Evolutionary conservation across 768 basidiomycete species (phyloP), one percentile per base, ranked within the genome.

Genomic region (Neoboletus magnificus): DNA sequence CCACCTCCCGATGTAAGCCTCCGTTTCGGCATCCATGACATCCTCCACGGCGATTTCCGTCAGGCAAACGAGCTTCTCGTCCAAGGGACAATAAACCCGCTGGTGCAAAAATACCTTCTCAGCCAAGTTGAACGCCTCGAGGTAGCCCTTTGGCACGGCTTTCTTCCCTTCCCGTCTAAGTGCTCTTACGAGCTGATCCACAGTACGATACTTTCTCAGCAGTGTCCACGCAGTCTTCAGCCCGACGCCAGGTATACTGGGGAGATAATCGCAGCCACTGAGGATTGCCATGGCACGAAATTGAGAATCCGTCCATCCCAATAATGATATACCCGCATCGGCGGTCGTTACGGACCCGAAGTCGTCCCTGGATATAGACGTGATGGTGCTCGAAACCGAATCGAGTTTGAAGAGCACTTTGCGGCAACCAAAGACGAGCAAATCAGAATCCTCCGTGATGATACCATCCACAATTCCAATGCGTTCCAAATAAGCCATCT

Each of bases 381-480:
- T 77, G 58, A 89, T 82, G n/a, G 84, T 85, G 52, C 73, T 78
- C 33, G 82, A 79, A 53, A 80, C 77, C 2, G 77, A 66, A 71
- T 98, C 95, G 29, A 98, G 79, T 72, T 98, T 98, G 80, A 91
- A 93, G n/a, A 97, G 81, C 12, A 97, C 93, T 50, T 82, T 86
- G 61, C 81, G 81, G 73, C 93, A 96, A n/a, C 96, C 97, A 66
- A 97, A 98, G 46, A 99, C 95, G 56, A 98, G 86, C 29, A 99
- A 79, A 71, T 99, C 97, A 0, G 95, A 98, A 73, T 98, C 97
- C 73, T 99, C 97, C 2, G 97, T 98, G 62, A 99, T 82, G 70
- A 99, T 87, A 3, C 86, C 97, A 68, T 95, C 88, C 39, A 93
- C 91, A 33, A 90, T 64, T 18, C 92, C 92, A 41, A 77, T 70